These are phyloP conservation scores for Cylindrotheca fusiformis DNA, from an alignment of 108 stramenopile species.

Conservation along the genomic window DNA sequence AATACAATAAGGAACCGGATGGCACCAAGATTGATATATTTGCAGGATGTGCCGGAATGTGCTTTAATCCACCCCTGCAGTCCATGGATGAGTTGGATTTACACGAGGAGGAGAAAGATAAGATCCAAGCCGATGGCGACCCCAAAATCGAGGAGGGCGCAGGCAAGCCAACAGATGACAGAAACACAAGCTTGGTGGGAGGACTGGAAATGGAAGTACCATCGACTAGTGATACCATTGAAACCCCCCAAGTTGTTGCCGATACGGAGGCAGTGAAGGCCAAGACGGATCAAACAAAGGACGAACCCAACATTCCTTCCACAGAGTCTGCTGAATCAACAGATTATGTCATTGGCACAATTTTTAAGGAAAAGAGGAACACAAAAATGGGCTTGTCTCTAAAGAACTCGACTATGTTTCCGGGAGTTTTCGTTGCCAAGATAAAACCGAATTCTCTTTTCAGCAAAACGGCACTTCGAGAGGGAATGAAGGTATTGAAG, in stretches of 20 bases:
- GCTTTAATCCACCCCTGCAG: neutral
- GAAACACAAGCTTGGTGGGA: no score
- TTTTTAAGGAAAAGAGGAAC: constrained; percentile 17
- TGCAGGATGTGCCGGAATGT: neutral
- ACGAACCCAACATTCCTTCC: no score
- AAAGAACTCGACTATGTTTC: constrained; percentile 21
- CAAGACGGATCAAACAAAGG: no score
- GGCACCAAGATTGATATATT: neutral
- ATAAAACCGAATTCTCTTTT: constrained; percentile 19
- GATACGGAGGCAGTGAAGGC: no score
- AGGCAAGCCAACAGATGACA: no score
- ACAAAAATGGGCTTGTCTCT: constrained; percentile 27
- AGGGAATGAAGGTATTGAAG: constrained; percentile 14
- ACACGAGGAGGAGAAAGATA: neutral
- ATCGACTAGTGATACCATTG: no score
- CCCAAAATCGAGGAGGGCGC: neutral
- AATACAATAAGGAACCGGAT: no score
- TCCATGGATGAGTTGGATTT: neutral
- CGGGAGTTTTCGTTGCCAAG: constrained; percentile 29
- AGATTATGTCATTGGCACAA: neutral
- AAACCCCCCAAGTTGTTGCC: no score
- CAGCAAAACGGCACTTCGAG: constrained; percentile 16
- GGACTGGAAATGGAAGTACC: no score
- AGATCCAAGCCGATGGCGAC: neutral
- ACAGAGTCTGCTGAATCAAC: neutral